Evolutionary conservation across 441 rosid genomes (phyloP).

Genomic region (Aleurites moluccanus): DNA sequence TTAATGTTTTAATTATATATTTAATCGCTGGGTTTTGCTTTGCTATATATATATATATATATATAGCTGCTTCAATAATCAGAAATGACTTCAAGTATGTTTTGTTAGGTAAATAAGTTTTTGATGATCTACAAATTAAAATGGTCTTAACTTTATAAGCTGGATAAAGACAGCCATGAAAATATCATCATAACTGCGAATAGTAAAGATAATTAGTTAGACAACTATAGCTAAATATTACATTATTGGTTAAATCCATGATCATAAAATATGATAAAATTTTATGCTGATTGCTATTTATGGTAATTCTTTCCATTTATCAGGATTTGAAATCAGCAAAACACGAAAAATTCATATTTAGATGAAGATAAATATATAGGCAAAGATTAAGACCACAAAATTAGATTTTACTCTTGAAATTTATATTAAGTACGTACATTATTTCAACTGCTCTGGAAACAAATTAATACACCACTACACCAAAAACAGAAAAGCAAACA

Average conservation of each 20-base stretch:
- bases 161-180: conserved; percentile 31
- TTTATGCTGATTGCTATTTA: too few species aligned
- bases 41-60: too few species aligned
- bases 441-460: conserved; percentile 27
- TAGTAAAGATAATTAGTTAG: conserved; percentile 21
- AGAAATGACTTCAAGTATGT: background rate
- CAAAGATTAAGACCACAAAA: conserved; percentile 26
- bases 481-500: background rate
- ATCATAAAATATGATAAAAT: too few species aligned
- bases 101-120: background rate
- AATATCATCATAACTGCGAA: conserved; percentile 21
- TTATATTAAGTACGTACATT: conserved; percentile 14
- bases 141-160: background rate
- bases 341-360: too few species aligned
- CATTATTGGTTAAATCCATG: too few species aligned
- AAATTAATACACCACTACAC: conserved; percentile 21
- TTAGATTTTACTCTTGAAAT: conserved; percentile 31
- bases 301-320: too few species aligned
- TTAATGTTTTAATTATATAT: background rate
- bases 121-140: background rate
- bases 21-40: background rate
- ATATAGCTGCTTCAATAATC: background rate
- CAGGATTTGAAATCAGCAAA: too few species aligned
- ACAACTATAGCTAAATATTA: background rate
- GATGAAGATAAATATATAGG: too few species aligned